Conservation (phyloP, 139 green algal genomes). For the Zygnema circumcarinatum region DNA sequence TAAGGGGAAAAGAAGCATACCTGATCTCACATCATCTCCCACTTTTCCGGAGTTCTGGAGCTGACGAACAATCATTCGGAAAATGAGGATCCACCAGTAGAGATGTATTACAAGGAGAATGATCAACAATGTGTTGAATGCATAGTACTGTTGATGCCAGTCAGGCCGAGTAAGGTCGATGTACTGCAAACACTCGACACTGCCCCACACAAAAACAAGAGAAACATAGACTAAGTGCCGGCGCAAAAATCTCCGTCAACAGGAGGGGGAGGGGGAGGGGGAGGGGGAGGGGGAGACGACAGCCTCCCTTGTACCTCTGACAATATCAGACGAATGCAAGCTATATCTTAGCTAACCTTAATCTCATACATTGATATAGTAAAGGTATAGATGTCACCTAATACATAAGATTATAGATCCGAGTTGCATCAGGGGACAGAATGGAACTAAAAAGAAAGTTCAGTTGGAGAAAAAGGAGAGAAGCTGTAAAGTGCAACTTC, state of each 20-base stretch:
- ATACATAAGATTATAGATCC: no score
- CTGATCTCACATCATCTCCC: slow-evolving; percentile 51
- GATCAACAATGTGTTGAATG: slow-evolving; percentile 64
- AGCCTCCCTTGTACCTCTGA: not conserved
- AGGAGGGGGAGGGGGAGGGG: not conserved
- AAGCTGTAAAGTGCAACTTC: no score
- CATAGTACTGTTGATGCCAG: slow-evolving; percentile 51
- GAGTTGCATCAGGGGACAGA: no score
- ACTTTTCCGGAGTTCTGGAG: slow-evolving; percentile 41
- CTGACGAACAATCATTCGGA: slow-evolving; percentile 44
- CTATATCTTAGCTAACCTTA: not conserved
- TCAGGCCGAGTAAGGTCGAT: slow-evolving; percentile 50
- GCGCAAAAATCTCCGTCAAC: not conserved
- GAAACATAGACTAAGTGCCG: not conserved
- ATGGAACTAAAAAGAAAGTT: no score
- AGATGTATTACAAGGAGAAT: slow-evolving; percentile 74
- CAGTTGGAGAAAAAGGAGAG: no score
- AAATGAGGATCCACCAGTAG: slow-evolving; percentile 83
- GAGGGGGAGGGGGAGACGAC: not conserved
- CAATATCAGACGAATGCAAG: not conserved
- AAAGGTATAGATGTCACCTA: no score
- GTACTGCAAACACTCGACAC: slow-evolving; percentile 31
- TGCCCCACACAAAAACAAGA: slow-evolving; percentile 7
- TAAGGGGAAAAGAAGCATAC: slow-evolving; percentile 10
- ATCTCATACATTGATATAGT: no score